Evolutionary conservation across 352 stramenopile species (phyloP).

Genomic region (Elongisporangium undulatum): DNA sequence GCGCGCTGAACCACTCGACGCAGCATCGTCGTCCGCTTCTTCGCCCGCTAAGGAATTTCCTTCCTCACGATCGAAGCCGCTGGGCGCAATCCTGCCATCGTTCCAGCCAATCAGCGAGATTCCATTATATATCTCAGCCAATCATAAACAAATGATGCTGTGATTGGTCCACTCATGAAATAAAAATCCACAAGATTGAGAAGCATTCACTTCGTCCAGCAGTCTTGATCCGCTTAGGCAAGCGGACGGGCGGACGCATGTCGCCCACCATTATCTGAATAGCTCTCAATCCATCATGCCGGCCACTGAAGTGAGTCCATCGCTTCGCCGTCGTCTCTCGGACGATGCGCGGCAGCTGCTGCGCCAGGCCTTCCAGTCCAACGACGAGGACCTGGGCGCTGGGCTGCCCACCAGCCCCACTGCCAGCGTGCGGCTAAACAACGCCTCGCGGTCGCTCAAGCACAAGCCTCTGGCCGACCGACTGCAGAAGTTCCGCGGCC

Average conservation of each 20-base stretch:
- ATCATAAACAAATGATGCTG: neutral
- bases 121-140: neutral
- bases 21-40: slow-evolving; percentile 31
- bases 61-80: neutral
- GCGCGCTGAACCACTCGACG: slow-evolving; percentile 48
- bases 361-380: slow-evolving; percentile 21
- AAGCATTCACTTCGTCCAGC: neutral
- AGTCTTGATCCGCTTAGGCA: neutral
- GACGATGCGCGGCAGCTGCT: slow-evolving; percentile 54
- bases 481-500: slow-evolving; percentile 40
- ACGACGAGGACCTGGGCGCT: slow-evolving; percentile 2
- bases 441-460: slow-evolving; percentile 1
- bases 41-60: neutral
- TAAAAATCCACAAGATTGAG: slow-evolving; percentile 1
- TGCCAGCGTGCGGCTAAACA: neutral
- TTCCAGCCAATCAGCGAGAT: too few species aligned
- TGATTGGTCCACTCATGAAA: neutral
- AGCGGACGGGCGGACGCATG: neutral
- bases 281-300: slow-evolving; percentile 20
- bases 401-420: neutral
- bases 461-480: slow-evolving; percentile 27
- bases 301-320: slow-evolving; percentile 39
- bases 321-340: slow-evolving; percentile 44
- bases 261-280: neutral
- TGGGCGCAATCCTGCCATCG: neutral